Evolutionary conservation across 345 rosid species (phyloP).

Genomic region (Citrus medica): DNA sequence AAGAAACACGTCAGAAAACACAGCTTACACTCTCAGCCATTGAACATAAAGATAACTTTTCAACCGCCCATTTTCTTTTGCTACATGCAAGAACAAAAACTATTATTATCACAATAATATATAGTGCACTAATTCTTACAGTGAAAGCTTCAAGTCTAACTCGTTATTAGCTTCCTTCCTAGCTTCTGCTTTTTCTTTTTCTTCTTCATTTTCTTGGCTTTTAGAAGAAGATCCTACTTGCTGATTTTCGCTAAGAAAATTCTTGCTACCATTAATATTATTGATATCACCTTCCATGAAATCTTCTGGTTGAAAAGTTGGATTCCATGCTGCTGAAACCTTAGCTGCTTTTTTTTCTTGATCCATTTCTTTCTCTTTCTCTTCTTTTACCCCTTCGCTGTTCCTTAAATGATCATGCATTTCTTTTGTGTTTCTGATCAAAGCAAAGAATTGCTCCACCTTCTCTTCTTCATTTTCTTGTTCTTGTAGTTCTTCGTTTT

Average conservation of each 20-base stretch:
- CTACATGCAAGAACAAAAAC: not conserved
- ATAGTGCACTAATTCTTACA: not conserved
- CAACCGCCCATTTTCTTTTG: not conserved
- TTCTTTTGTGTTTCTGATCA: constrained; percentile 26
- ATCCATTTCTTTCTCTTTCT: not conserved
- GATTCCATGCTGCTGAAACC: constrained; percentile 18
- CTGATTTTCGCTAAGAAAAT: not conserved
- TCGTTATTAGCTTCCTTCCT: not conserved
- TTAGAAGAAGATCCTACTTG: constrained; percentile 15
- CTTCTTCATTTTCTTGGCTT: not conserved
- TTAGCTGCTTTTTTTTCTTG: not conserved
- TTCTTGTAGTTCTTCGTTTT: not conserved
- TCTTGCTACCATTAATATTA: not conserved
- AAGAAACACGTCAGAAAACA: not conserved
- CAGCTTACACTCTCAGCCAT: not conserved
- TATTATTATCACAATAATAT: not conserved
- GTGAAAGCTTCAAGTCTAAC: constrained; percentile 16
- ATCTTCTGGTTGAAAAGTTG: constrained; percentile 25
- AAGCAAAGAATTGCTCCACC: constrained; percentile 31
- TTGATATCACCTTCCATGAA: constrained; percentile 1
- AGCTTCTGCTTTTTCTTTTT: not conserved
- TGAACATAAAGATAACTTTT: not conserved
- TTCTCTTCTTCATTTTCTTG: constrained; percentile 22
- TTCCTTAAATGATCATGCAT: constrained; percentile 14
- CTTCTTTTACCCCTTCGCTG: not conserved